Conservation (phyloP, 2,329 filamentous ascomycete species). For the Coniochaeta ligniaria region DNA sequence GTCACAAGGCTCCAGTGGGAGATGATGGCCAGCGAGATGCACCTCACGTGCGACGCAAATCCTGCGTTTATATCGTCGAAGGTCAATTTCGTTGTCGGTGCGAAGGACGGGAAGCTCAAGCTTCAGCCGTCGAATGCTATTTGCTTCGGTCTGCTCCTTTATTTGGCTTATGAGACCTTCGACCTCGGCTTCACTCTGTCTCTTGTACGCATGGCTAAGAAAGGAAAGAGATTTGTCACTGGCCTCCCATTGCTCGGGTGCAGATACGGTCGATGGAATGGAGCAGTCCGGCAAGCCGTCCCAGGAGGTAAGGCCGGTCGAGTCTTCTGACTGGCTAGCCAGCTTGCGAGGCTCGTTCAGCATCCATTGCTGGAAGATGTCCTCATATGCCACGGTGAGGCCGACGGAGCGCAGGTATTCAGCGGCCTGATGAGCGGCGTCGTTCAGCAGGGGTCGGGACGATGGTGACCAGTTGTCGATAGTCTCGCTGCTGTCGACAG, state of each 20-base stretch:
- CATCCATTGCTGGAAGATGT: neutral
- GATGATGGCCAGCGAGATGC: conserved; percentile 11
- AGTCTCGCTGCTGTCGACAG: neutral
- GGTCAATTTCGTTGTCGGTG: conserved; percentile 16
- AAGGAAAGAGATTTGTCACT: neutral
- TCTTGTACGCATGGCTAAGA: neutral
- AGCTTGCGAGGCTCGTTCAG: neutral
- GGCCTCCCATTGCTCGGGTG: neutral
- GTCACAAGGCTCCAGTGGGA: conserved; percentile 16
- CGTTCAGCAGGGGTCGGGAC: neutral
- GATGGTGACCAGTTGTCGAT: neutral
- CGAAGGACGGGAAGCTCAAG: conserved; percentile 16
- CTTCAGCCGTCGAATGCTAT: conserved; percentile 7
- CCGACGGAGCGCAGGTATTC: neutral
- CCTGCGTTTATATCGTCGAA: conserved; percentile 8
- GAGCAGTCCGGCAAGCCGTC: neutral
- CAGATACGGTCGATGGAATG: neutral
- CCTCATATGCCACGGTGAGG: neutral
- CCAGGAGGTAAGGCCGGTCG: neutral
- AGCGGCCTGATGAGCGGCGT: neutral
- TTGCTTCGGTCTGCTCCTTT: neutral
- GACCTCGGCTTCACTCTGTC: conserved; percentile 4
- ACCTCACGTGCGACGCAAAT: conserved; percentile 7
- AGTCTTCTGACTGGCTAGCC: neutral
- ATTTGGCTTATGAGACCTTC: neutral